Conservation (phyloP, 768 basidiomycete species). For the Lactarius tabidus region DNA sequence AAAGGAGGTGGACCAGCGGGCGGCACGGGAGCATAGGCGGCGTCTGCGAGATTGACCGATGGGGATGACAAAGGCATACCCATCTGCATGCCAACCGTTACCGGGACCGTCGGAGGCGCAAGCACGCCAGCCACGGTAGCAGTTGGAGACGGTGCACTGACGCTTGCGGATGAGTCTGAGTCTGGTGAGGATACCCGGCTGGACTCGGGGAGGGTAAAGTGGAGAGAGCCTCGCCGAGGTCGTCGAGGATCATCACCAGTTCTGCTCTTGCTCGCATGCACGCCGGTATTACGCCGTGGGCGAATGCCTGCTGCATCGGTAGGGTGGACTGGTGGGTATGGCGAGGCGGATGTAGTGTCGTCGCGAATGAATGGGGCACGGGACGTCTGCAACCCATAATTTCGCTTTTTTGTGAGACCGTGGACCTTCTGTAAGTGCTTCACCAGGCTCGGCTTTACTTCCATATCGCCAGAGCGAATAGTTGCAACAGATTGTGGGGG, state of each 20-base stretch:
- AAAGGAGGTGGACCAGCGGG: slow-evolving; percentile 9
- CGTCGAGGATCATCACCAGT: slow-evolving; percentile 18
- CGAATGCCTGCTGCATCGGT: slow-evolving; percentile 11
- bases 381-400: slow-evolving; percentile 22
- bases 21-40: not conserved
- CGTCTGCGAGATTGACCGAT: not conserved
- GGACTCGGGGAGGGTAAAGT: slow-evolving; percentile 12
- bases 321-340: not conserved
- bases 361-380: slow-evolving; percentile 25
- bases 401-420: slow-evolving; percentile 27
- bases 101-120: slow-evolving; percentile 4
- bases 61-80: slow-evolving; percentile 5
- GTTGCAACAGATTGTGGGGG: slow-evolving; percentile 7
- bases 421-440: slow-evolving; percentile 26
- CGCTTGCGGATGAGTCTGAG: slow-evolving; percentile 21
- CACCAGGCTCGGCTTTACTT: slow-evolving; percentile 21
- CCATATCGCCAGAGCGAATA: not conserved
- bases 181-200: slow-evolving; percentile 23
- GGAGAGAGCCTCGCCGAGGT: slow-evolving; percentile 19
- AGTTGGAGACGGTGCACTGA: slow-evolving; percentile 23
- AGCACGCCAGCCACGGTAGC: slow-evolving; percentile 9
- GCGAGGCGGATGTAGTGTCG: slow-evolving; percentile 2
- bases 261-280: slow-evolving; percentile 17
- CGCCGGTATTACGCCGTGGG: slow-evolving; percentile 22
- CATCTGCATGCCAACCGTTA: slow-evolving; percentile 11